Percentiles rank a stretch among this genome's conserved stretches.
Conservation (phyloP, 2,329 filamentous ascomycete genomes). For the Cyphellophora attinorum region DNA sequence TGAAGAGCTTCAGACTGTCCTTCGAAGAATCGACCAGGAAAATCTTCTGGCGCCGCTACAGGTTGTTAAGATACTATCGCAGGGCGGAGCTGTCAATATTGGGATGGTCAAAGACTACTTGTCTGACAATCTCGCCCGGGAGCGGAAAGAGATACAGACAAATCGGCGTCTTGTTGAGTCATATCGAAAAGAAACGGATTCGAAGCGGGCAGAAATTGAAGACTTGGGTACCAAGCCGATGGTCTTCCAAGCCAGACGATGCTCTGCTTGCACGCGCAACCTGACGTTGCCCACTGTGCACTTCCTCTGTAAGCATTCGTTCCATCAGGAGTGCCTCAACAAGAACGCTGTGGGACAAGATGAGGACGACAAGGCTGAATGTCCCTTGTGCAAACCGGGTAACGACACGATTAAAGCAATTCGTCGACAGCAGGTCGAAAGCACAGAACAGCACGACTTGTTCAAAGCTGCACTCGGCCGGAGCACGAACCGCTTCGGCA, state of each 20-base stretch:
- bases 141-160: conserved; percentile 73
- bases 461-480: conserved; percentile 72
- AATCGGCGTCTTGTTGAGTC: conserved; percentile 76
- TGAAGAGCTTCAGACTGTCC: conserved; percentile 69
- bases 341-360: conserved; percentile 32
- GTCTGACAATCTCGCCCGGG: conserved; percentile 75
- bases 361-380: conserved; percentile 60
- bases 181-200: conserved; percentile 73
- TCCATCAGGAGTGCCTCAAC: conserved; percentile 84
- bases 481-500: conserved; percentile 66
- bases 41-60: conserved; percentile 91
- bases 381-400: conserved; percentile 71
- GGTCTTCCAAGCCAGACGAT: conserved; percentile 84
- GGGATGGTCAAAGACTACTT: conserved; percentile 94
- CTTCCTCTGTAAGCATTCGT: conserved; percentile 94
- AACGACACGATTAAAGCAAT: conserved; percentile 87
- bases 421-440: conserved; percentile 74
- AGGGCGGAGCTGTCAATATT: conserved; percentile 82
- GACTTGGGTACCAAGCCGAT: conserved; percentile 70
- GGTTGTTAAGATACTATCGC: conserved; percentile 82
- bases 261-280: conserved; percentile 66
- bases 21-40: conserved; percentile 80
- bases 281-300: conserved; percentile 87
- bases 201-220: conserved; percentile 67
- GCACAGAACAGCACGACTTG: conserved; percentile 76